Base-by-base conservation (phyloP, 2,329 filamentous ascomycete species). In the Fusarium goolgardi region DNA sequence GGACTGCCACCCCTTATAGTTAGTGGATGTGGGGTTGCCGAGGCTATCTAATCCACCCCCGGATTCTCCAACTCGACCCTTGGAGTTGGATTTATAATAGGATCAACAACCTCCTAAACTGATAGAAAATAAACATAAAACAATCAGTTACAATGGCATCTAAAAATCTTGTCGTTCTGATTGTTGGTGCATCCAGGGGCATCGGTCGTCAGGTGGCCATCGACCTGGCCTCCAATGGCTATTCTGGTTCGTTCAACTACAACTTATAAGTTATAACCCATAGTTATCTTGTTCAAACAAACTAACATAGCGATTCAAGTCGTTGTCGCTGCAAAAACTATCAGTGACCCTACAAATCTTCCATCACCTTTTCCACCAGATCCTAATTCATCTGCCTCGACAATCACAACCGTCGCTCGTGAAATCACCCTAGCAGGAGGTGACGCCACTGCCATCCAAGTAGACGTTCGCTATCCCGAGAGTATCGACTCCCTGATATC, bases 171-270 rank as follows among this genome's bases (percentile, higher is more conserved):
- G 90, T 94, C 9, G 91, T 90, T 21, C 83, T 94, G 21, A 82
- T 95, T 6, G 84, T 94, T 21, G 92, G 92, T 39, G 91, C 91
- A 3, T 94, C 91, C 0, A 83, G 93, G 64, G 93, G 93, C 37
- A 95, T 96, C 67, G 93, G 93, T 45, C 84, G 92, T 40, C 92
- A 96, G 76, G 83, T 96, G 39, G 92, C 93, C 57, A 85, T 96
- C 71, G 91, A 93, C 75, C 82, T 96, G 5, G 90, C 92, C 10
- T 87, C 82, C 71, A 84, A 89, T 67, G 89, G 88, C 37, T 95
- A 94, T 75, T 81, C 85, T 55, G 90, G 92, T 92, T 80, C 46
- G 74, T 64, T 6, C 20, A 23, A 18, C 43, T 45, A 7, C 20
- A 23, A 18, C 43, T n/a, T n/a, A n/a, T n/a, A n/a, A n/a, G n/a